Evolutionary conservation across 352 stramenopile genomes (phyloP), one percentile per base, ranked within the genome.

Genomic region (Saprolegnia diclina): DNA sequence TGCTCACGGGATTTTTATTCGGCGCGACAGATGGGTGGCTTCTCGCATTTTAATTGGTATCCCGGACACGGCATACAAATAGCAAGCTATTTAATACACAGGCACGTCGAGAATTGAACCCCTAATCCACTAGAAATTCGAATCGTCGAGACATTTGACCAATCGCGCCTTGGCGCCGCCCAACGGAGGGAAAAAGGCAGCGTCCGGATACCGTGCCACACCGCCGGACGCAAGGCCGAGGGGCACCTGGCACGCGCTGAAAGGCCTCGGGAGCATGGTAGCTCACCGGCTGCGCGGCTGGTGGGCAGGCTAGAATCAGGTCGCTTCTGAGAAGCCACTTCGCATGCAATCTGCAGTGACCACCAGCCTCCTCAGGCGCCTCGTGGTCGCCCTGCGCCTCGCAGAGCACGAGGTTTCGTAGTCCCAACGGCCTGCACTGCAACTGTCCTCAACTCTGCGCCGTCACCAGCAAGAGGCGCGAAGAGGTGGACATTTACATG

Each of bases 101-200:
- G 11, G 3, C 13, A 59, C 24, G 11, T 26, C 24, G 52, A 59
- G 52, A 59, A 59, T 7, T 1, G 11, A 16, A 59, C 52, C 52
- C 52, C 52, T 59, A 59, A 59, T 42, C 52, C 52, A 40, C 24
- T 59, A 40, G 24, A 59, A 59, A 26, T 26, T 59, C 52, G 52
- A 59, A 59, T 59, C 52, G 52, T 21, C 52, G 52, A 18, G 24
- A 59, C 1, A 13, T 59, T 59, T 35, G 35, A 11, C 52, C 52
- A 59, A 59, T 59, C 52, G 19, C 35, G 16, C 11, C 11, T n/a
- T 48, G 42, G 42, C 42, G 42, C 13, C 42, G 42, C 13, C 42
- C 42, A 48, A 4, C 3, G 3, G 42, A 24, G 35, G 35, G n/a
- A 59, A n/a, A 59, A 59, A 59, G 52, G 52, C 52, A 40, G 52